Evolutionary conservation across 305 asterid genomes (phyloP), one percentile per base, ranked within the genome.

Genomic region (Ilex paraguariensis): DNA sequence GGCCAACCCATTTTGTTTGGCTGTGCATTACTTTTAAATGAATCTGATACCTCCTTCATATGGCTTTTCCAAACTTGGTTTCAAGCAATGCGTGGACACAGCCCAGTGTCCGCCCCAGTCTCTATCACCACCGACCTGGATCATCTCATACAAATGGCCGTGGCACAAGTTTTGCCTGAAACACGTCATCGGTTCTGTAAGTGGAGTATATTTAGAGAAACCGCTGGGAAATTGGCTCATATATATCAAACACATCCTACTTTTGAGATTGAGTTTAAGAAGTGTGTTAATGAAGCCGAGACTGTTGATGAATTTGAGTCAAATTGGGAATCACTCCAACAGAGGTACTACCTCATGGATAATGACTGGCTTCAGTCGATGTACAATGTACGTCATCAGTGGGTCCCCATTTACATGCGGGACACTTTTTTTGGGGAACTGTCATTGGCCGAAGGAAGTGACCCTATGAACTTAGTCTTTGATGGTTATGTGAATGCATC

Each of bases 11-110:
- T 77, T 5, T 64, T 77, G n/a, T 70, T 77, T 64, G 82, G 79
- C 4, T 77, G 77, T 67, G 76, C 82, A 5, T 63, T 77, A 31
- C 63, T 77, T 53, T 57, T 70, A 54, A 59, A 67, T 49, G 75
- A 61, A 49, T 70, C 77, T 46, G 74, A 77, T 28, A 57, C 60
- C 40, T 70, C 79, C 3, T 72, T 66, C 16, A 32, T 65, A 32
- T 77, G 82, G 82, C 59, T 77, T 5, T 69, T 77, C 54, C 77
- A 67, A 53, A 77, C 77, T 54, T 77, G 79, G 82, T 70, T 77
- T 57, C 74, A 36, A 31, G 77, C 77, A 15, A 73, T 77, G 72
- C 64, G 71, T 32, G 67, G 67, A 36, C 68, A 64, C 13, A 49
- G 49, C 49, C 75, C 82, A 48, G 65, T 73, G 61, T 70, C 79